These are phyloP conservation scores for Fusarium sp. DNA, from an alignment of 2,329 filamentous ascomycete species.

Conservation along the genomic window DNA sequence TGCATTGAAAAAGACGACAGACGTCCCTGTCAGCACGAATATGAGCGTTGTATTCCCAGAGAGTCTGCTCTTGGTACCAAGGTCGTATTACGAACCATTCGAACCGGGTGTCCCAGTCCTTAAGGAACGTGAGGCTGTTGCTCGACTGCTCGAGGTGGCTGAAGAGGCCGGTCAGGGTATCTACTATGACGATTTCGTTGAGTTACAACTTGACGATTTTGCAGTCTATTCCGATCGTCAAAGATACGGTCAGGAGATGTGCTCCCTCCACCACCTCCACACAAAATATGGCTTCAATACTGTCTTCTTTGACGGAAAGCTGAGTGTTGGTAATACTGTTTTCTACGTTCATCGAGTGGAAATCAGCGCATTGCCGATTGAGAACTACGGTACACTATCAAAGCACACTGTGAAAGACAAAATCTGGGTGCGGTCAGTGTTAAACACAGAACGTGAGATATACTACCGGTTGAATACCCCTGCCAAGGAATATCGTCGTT, in stretches of 20 bases:
- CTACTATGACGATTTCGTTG: slow-evolving; percentile 47
- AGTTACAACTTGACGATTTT: slow-evolving; percentile 66
- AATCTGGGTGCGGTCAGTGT: slow-evolving; percentile 70
- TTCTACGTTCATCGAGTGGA: slow-evolving; percentile 64
- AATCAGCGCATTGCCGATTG: slow-evolving; percentile 69
- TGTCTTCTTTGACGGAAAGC: slow-evolving; percentile 67
- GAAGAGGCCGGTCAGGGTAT: slow-evolving; percentile 15
- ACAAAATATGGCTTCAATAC: slow-evolving; percentile 44
- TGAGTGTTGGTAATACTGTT: slow-evolving; percentile 54
- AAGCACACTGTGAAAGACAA: slow-evolving; percentile 57
- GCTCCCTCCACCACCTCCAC: slow-evolving; percentile 61
- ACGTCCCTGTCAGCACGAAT: neutral
- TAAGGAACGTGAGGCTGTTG: slow-evolving; percentile 34
- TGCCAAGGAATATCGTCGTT: slow-evolving; percentile 66
- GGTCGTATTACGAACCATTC: slow-evolving; percentile 46
- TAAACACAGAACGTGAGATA: slow-evolving; percentile 53
- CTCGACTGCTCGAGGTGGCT: slow-evolving; percentile 5
- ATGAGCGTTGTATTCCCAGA: slow-evolving; percentile 42
- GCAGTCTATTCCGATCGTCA: slow-evolving; percentile 59
- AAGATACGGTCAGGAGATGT: slow-evolving; percentile 57
- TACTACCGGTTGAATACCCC: slow-evolving; percentile 72
- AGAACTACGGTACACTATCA: slow-evolving; percentile 64
- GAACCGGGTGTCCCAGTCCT: slow-evolving; percentile 36
- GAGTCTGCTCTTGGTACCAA: slow-evolving; percentile 39
- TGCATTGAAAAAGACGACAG: neutral